Conservation (phyloP, 192 early-diverging fungal species). For the Borealophlyctis nickersoniae region DNA sequence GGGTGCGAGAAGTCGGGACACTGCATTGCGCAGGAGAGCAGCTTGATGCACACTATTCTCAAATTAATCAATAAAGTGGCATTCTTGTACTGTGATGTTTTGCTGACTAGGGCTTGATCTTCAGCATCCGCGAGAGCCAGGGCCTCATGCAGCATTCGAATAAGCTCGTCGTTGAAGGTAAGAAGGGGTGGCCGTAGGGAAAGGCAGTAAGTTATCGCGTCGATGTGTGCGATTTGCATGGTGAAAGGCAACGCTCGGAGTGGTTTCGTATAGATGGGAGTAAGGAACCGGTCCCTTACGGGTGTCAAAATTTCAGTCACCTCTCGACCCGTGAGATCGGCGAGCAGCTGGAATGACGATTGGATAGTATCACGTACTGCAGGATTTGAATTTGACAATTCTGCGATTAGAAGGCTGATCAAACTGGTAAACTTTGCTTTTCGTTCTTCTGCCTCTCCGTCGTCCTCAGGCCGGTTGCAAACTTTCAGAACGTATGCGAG, state of each 20-base stretch:
- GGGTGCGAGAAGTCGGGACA: constrained; percentile 74
- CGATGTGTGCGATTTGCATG: constrained; percentile 98
- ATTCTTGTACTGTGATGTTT: constrained; percentile 78
- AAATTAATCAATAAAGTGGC: constrained; percentile 78
- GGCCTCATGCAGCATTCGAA: constrained; percentile 85
- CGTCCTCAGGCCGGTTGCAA: constrained; percentile 40
- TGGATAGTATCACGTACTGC: constrained; percentile 88
- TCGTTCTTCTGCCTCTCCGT: constrained; percentile 19
- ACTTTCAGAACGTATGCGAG: constrained; percentile 71
- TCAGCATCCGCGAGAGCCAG: constrained; percentile 94
- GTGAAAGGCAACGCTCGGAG: constrained; percentile 90
- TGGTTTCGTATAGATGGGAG: constrained; percentile 95
- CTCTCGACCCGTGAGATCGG: constrained; percentile 70
- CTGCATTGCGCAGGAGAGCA: constrained; percentile 91
- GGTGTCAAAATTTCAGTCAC: constrained; percentile 83
- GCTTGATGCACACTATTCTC: constrained; percentile 93
- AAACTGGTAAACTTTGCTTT: constrained; percentile 71
- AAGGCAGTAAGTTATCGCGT: constrained; percentile 96
- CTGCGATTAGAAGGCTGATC: constrained; percentile 76
- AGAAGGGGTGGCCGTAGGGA: constrained; percentile 82
- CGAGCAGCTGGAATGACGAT: constrained; percentile 73
- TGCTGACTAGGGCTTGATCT: constrained; percentile 88
- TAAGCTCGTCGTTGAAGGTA: constrained; percentile 87
- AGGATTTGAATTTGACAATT: constrained; percentile 87
- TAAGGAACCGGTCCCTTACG: constrained; percentile 78